Evolutionary conservation across 108 stramenopile genomes (phyloP).

Genomic region (Cyclotella sp.): DNA sequence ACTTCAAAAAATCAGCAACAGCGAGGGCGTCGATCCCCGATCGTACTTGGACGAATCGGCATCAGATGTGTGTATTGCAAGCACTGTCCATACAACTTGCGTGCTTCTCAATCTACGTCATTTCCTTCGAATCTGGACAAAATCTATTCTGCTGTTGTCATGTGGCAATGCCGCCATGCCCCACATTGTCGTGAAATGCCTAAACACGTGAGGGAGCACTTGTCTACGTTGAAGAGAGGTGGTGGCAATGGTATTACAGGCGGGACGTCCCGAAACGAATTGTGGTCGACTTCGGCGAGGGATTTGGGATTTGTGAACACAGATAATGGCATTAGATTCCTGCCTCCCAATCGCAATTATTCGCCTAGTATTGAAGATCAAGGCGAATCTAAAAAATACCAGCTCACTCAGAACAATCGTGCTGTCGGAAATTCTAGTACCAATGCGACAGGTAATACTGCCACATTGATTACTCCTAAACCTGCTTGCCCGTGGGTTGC

Average conservation of each 20-base stretch:
- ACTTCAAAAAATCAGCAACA: constrained; percentile 24
- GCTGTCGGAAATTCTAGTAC: constrained; percentile 1
- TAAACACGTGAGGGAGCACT: constrained; percentile 16
- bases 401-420: constrained; percentile 10
- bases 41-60: constrained; percentile 54
- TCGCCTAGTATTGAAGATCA: background rate
- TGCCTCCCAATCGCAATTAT: background rate
- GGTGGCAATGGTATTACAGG: constrained; percentile 5
- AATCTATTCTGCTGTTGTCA: constrained; percentile 30
- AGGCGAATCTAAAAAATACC: background rate
- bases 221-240: constrained; percentile 33
- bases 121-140: constrained; percentile 23
- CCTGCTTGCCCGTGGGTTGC: constrained; percentile 16
- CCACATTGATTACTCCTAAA: background rate
- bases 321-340: constrained; percentile 39
- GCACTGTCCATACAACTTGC: constrained; percentile 19
- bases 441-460: background rate
- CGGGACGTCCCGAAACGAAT: constrained; percentile 15
- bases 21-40: constrained; percentile 51
- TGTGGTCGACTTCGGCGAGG: constrained; percentile 38
- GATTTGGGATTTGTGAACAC: constrained; percentile 47
- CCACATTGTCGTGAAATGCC: constrained; percentile 43
- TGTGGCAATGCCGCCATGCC: constrained; percentile 55
- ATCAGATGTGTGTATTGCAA: constrained; percentile 72
- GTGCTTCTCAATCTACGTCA: constrained; percentile 26